These are phyloP conservation scores for Phellinidium pouzarii DNA, from an alignment of 1,284 basidiomycete species.

Conservation along the genomic window DNA sequence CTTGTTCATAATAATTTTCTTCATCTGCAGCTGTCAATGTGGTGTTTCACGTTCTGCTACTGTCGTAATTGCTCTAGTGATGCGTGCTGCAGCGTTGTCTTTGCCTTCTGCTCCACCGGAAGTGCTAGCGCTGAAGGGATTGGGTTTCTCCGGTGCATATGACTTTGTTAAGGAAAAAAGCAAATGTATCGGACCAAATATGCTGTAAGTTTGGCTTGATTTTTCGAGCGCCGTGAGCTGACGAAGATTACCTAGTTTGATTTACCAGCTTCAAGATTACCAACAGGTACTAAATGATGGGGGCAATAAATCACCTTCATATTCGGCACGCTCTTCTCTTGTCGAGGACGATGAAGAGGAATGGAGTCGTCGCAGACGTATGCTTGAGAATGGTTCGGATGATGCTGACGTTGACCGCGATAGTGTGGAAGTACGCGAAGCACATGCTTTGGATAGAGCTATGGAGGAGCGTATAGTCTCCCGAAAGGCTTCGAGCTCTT, in stretches of 20 bases:
- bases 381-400: constrained; percentile 51
- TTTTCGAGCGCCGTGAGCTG: constrained; percentile 13
- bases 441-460: constrained; percentile 68
- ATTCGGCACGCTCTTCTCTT: constrained; percentile 46
- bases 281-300: constrained; percentile 69
- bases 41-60: constrained; percentile 94
- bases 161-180: constrained; percentile 86
- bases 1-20: constrained; percentile 9
- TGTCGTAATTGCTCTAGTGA: constrained; percentile 88
- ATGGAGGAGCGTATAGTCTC: constrained; percentile 76
- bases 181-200: constrained; percentile 88
- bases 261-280: constrained; percentile 94
- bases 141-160: constrained; percentile 89
- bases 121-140: constrained; percentile 64
- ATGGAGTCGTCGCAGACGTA: constrained; percentile 68
- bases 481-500: constrained; percentile 63
- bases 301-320: constrained; percentile 40
- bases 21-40: constrained; percentile 75
- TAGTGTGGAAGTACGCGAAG: constrained; percentile 58
- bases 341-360: constrained; percentile 71
- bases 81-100: constrained; percentile 81
- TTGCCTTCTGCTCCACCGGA: constrained; percentile 62
- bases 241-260: constrained; percentile 53
- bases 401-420: constrained; percentile 46
- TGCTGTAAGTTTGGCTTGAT: constrained; percentile 64